Base-by-base conservation (phyloP, 768 basidiomycete genomes). In the Calocybe gangraenosa region DNA sequence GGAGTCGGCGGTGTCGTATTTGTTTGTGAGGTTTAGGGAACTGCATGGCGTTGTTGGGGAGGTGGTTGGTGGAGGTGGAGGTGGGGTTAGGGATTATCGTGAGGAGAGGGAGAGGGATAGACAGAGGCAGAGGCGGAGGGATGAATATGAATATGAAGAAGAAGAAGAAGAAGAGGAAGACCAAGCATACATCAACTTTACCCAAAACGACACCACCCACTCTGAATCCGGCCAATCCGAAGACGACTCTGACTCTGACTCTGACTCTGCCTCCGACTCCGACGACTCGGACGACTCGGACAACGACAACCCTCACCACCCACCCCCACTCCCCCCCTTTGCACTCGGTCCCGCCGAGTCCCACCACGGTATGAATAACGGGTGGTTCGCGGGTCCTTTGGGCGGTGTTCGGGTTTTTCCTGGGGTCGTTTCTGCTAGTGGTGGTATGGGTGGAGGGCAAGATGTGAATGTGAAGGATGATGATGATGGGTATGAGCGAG, bases 21-120 rank as follows among this genome's bases (percentile, higher is more conserved):
- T 52, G n/a, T 84, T 74, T 56, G 69, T 87, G 65, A 71, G 79
- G 9, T 61, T 86, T 19, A 61, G 65, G 34, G 85, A 87, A 57
- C 77, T 76, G 33, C 72, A 76, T 14, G 57, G 51, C 47, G 61
- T 66, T 19, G 42, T 44, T 46, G 60, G 53, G 22, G 53, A 53
- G 31, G 18, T 36, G 14, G 6, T 5, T 35, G 34, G 39, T 5
- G 34, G n/a, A 6, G 5, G 14, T 35, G 7, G n/a, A 14, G 34
- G n/a, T 35, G 34, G 34, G 6, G 34, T 5, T 35, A 14, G 34
- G 34, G n/a, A 28, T 18, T 5, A 14, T 35, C 17, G 34, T 35
- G 14, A 4, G 34, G 34, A 35, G 6, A n/a, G 5, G 34, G 34
- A n/a, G 34, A 35, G 34, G 34, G 34, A 18, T 19, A 8, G n/a